These are phyloP conservation scores for Aspergillus carbonarius DNA, from an alignment of 2,329 filamentous ascomycete species.

Conservation along the genomic window DNA sequence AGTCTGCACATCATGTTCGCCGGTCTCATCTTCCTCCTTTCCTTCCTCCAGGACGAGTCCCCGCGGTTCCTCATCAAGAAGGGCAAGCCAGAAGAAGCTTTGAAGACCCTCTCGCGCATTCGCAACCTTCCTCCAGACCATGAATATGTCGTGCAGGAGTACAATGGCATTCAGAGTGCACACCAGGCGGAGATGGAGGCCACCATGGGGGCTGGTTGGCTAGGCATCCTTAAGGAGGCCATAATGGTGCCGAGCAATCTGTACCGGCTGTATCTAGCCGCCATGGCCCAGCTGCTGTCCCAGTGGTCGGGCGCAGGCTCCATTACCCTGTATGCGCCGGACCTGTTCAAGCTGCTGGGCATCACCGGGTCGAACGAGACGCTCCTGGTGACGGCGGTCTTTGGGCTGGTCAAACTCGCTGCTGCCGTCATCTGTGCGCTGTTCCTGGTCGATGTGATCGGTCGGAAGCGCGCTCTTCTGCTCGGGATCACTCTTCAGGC, in stretches of 20 bases:
- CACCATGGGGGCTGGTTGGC: constrained; percentile 62
- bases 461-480: constrained; percentile 67
- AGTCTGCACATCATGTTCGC: constrained; percentile 77
- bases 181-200: constrained; percentile 72
- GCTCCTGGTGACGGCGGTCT: constrained; percentile 71
- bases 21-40: constrained; percentile 67
- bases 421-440: constrained; percentile 68
- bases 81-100: constrained; percentile 54
- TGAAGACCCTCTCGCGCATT: constrained; percentile 50
- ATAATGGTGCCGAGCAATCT: constrained; percentile 67
- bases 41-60: constrained; percentile 68
- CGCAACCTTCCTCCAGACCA: constrained; percentile 61
- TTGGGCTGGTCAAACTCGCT: constrained; percentile 71
- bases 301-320: constrained; percentile 74
- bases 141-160: constrained; percentile 62
- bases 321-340: constrained; percentile 74
- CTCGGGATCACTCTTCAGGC: constrained; percentile 61
- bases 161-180: constrained; percentile 63
- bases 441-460: constrained; percentile 77
- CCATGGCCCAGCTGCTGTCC: constrained; percentile 67
- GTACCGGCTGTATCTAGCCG: constrained; percentile 68
- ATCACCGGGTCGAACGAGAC: constrained; percentile 67
- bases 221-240: constrained; percentile 67
- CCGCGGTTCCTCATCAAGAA: constrained; percentile 69
- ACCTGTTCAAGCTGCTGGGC: constrained; percentile 71